Evolutionary conservation across 805 yeast species (phyloP), one percentile per base, ranked within the genome.

Genomic region (Starmerella floris): DNA sequence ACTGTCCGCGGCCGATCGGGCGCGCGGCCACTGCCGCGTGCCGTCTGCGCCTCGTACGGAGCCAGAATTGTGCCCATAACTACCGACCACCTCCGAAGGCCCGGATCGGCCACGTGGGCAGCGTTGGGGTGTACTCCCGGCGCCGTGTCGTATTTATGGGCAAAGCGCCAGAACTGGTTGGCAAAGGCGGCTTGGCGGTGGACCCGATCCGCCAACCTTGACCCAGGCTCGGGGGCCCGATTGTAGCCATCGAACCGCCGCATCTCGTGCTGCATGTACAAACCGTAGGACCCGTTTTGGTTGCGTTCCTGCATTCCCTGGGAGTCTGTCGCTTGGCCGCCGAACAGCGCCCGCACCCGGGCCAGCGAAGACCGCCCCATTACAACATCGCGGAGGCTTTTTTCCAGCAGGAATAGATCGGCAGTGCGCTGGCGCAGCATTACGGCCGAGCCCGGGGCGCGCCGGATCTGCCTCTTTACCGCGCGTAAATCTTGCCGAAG

Each of bases 161-260:
- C 16, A 19, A 45, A 45, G 4, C 27, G 30, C 8, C 33, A 31
- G 20, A 28, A 26, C 22, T 26, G 21, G 30, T 27, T 42, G 2
- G 38, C 31, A 21, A 45, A 34, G 25, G 30, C 30, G 5, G 49
- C 42, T 19, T 25, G 17, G 3, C 49, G 39, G 16, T 48, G 42
- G 5, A 49, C 50, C 9, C 19, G 20, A 4, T 16, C 15, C 21
- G 13, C 31, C 4, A 17, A 21, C 3, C 17, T 20, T 23, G 41
- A 20, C 13, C 40, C 39, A 5, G 27, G 25, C 9, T 37, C 22
- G 16, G 56, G 51, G 6, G 55, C 50, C 2, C 23, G 10, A 25
- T 53, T 53, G 37, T 40, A 49, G 25, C 4, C 33, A 39, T 53
- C 57, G 23, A 42, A 39, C n/a, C 49, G 41, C 2, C 57, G 51